Base-by-base conservation (phyloP, 495 filamentous ascomycete genomes). In the Penicillium waksmanii region DNA sequence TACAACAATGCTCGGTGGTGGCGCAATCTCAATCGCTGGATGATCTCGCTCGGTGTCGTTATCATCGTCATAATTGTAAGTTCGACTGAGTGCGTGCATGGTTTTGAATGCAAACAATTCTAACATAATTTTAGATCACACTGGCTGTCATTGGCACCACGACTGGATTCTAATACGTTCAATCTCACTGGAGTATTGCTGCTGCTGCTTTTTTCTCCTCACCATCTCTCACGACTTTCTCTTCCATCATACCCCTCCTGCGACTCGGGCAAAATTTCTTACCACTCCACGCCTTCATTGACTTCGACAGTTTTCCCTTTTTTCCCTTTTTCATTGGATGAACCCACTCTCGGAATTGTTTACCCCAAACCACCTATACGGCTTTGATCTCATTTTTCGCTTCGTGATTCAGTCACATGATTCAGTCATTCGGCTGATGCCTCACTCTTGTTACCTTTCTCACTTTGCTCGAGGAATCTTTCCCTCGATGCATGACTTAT, bases 1-100 rank as follows among this genome's bases (percentile, higher is more conserved):
- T 91, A 90, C 68, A 82, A 90, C 65, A 97, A 92, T 68, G 92
- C 92, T 12, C 82, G 84, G 38, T 97, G 94, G 93, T 98, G 95
- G 95, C 84, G 95, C 58, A 89, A 85, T 58, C 79, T 97, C 47
- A 98, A 98, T 73, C 87, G 92, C 43, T 83, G 87, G 66, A 93
- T 98, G 91, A 86, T 87, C 52, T 73, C 90, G 42, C 65, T 96
- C 49, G 95, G 95, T 15, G 68, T 95, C 13, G 75, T 89, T 56
- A 84, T 98, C 34, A 84, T 97, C 56, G 85, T 84, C 54, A 85
- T 88, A 25, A 81, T 96, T 57, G 84, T 94, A 68, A 79, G 87
- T 82, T 51, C 51, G 12, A 4, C 53, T n/a, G 19, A 5, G 6
- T 48, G 11, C 23, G 5, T n/a, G 15, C 46, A 46, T n/a, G 18